Conservation (phyloP, 2,329 filamentous ascomycete species). For the Sphaceloma murrayae region DNA sequence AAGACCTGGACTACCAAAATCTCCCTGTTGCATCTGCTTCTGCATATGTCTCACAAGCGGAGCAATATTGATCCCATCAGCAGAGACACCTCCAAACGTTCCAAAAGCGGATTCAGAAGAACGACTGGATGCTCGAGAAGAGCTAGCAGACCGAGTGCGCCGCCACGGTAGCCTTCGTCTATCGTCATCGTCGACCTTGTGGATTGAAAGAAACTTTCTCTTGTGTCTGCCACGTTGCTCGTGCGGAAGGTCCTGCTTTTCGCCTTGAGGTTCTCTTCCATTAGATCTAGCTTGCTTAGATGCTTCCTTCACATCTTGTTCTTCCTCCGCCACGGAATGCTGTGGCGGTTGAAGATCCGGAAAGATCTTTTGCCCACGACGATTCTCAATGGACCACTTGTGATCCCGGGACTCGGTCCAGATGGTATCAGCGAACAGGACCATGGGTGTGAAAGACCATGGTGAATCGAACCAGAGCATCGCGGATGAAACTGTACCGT, state of each 20-base stretch:
- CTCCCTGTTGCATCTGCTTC: slow-evolving; percentile 35
- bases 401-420: slow-evolving; percentile 81
- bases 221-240: slow-evolving; percentile 19
- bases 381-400: slow-evolving; percentile 71
- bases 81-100: slow-evolving; percentile 17
- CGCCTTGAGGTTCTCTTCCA: neutral
- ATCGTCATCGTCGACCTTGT: slow-evolving; percentile 17
- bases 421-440: slow-evolving; percentile 79
- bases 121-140: slow-evolving; percentile 12
- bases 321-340: too few species aligned
- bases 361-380: slow-evolving; percentile 65
- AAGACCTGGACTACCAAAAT: slow-evolving; percentile 27
- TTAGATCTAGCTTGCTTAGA: too few species aligned
- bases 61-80: slow-evolving; percentile 36
- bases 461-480: slow-evolving; percentile 66
- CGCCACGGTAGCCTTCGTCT: slow-evolving; percentile 17
- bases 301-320: too few species aligned
- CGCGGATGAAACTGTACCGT: slow-evolving; percentile 43
- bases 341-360: slow-evolving; percentile 30
- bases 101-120: slow-evolving; percentile 13
- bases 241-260: too few species aligned
- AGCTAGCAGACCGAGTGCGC: slow-evolving; percentile 16
- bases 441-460: slow-evolving; percentile 74
- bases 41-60: slow-evolving; percentile 39
- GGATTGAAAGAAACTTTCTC: slow-evolving; percentile 19